Conservation (phyloP, 129 eudicot species). For the Pseudognaphalium luteoalbum region DNA sequence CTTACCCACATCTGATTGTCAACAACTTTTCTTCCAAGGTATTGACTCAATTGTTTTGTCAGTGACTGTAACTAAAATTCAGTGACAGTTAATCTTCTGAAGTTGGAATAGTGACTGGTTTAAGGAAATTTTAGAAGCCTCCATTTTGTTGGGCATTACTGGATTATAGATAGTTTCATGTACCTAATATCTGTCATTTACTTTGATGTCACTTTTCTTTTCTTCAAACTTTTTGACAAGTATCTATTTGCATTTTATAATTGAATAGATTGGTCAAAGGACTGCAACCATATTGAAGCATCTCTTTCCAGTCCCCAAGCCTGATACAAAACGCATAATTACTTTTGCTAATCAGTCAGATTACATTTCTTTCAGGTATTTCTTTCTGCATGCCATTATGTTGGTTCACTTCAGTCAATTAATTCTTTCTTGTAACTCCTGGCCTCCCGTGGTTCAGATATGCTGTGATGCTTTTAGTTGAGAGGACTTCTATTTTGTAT, state of each 20-base stretch:
- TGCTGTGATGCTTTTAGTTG: neutral
- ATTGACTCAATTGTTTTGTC: neutral
- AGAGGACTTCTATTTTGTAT: neutral
- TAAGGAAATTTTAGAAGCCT: neutral
- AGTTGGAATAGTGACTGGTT: neutral
- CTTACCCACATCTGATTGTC: conserved; percentile 90
- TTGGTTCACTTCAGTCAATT: neutral
- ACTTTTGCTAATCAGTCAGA: conserved; percentile 93
- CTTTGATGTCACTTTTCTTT: neutral
- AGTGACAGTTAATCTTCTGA: neutral
- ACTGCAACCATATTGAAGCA: conserved; percentile 89
- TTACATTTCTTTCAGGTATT: conserved; percentile 91
- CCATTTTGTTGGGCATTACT: neutral
- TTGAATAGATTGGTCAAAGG: conserved; percentile 78
- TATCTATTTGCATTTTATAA: too few species aligned
- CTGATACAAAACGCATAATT: conserved; percentile 89
- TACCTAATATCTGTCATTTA: neutral
- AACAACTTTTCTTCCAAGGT: conserved; percentile 84
- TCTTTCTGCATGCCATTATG: neutral
- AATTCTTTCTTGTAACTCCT: neutral
- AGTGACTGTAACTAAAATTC: neutral
- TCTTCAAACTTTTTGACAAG: neutral
- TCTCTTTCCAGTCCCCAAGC: conserved; percentile 94
- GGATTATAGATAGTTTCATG: neutral
- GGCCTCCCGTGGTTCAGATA: neutral